Conservation (phyloP, 1,284 basidiomycete genomes). For the Ganoderma sinense region DNA sequence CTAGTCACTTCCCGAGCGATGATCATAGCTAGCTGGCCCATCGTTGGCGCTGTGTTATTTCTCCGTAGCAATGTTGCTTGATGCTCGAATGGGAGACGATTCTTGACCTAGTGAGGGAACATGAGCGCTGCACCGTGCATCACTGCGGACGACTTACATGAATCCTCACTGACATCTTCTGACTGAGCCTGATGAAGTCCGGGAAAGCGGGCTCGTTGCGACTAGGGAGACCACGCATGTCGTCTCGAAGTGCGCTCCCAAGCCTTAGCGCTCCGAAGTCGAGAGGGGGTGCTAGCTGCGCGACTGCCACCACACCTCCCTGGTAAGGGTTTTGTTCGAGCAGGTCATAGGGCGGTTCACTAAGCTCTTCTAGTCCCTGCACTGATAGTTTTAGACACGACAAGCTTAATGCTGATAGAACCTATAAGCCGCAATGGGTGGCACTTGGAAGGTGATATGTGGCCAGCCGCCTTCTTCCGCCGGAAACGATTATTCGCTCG, state of each 20-base stretch:
- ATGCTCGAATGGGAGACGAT: not conserved
- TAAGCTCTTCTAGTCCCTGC: not conserved
- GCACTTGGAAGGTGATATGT: conserved; percentile 5
- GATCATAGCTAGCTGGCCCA: not conserved
- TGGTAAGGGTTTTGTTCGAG: not conserved
- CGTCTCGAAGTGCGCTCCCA: not conserved
- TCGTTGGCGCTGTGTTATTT: not conserved
- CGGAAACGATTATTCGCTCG: not conserved
- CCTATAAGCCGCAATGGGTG: not conserved
- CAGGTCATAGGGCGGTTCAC: not conserved
- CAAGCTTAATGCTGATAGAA: not conserved
- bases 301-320: not conserved
- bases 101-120: not conserved
- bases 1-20: conserved; percentile 2
- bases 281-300: not conserved
- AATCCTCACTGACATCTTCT: conserved; percentile 2
- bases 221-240: not conserved
- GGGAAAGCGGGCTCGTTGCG: not conserved
- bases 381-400: not conserved
- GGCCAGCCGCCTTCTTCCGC: conserved; percentile 1
- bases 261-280: not conserved
- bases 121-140: not conserved
- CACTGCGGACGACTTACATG: not conserved
- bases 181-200: not conserved
- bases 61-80: not conserved